phyloP scores from a whole-genome alignment of 352 stramenopile genomes.

The Phytophthora capsici region DNA sequence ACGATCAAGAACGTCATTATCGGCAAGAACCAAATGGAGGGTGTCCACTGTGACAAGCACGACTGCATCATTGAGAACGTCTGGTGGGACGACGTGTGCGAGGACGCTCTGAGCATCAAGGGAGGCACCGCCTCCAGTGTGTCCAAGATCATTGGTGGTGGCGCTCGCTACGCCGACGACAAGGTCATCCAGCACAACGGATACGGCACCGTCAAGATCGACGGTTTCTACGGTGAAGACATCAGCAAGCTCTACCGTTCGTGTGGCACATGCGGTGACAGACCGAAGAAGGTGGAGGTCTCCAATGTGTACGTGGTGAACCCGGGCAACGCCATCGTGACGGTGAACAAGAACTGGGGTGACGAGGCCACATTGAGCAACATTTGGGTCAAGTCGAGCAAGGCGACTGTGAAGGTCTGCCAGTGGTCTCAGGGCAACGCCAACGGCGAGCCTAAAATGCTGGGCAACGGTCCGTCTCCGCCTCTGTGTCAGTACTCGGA shows the following conservation, averaged over 20 bases:
- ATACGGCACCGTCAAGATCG: constrained; percentile 20
- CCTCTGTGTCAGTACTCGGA: constrained; percentile 35
- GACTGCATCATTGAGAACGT: constrained; percentile 16
- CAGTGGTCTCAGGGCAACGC: constrained; percentile 38
- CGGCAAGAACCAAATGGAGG: constrained; percentile 24
- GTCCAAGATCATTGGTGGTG: constrained; percentile 27
- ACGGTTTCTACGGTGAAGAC: constrained; percentile 23
- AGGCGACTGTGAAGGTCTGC: constrained; percentile 31
- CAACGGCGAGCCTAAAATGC: constrained; percentile 18
- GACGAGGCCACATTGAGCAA: constrained; percentile 52
- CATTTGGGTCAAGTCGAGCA: constrained; percentile 26
- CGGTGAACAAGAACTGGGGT: constrained; percentile 49
- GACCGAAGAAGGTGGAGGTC: constrained; percentile 4
- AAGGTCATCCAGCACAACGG: constrained; percentile 47
- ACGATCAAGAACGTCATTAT: constrained; percentile 26
- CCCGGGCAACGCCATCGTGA: constrained; percentile 39
- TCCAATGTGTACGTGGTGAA: constrained; percentile 41
- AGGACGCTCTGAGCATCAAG: constrained; percentile 39
- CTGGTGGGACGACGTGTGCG: constrained; percentile 17
- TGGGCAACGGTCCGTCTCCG: constrained; percentile 34
- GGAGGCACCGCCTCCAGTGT: constrained; percentile 35
- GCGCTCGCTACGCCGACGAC: constrained; percentile 43
- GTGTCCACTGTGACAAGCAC: constrained; percentile 17
- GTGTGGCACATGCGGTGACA: constrained; percentile 21
- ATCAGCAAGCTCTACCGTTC: constrained; percentile 30